These are phyloP conservation scores for Sapria himalayana DNA, from an alignment of 345 rosid genomes.

Conservation along the genomic window DNA sequence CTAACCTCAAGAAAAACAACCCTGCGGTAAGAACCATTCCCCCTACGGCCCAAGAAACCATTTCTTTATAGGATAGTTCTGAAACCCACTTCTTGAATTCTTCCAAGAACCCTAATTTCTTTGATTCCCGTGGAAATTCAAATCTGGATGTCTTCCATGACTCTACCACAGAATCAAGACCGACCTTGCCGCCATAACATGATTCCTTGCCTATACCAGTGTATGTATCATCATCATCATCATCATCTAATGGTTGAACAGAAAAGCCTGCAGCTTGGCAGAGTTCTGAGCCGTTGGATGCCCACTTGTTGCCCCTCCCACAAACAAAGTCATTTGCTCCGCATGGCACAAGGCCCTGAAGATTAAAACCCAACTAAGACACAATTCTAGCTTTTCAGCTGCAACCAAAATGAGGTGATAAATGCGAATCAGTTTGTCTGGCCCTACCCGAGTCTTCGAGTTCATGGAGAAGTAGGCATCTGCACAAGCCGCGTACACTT, in stretches of 20 bases:
- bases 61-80: slow-evolving; percentile 26
- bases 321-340: slow-evolving; percentile 63
- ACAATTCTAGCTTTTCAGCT: slow-evolving; percentile 5
- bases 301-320: slow-evolving; percentile 65
- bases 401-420: not conserved
- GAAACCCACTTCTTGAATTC: slow-evolving; percentile 31
- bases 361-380: slow-evolving; percentile 9
- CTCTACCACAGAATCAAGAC: slow-evolving; percentile 58
- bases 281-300: slow-evolving; percentile 64
- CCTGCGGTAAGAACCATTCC: slow-evolving; percentile 65
- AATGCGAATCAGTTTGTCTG: no score
- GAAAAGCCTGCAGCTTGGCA: slow-evolving; percentile 71
- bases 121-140: slow-evolving; percentile 16
- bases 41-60: slow-evolving; percentile 61
- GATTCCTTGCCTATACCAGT: slow-evolving; percentile 19
- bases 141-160: slow-evolving; percentile 38
- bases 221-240: no score
- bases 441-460: slow-evolving; percentile 35
- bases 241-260: slow-evolving; percentile 21
- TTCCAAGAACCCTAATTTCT: slow-evolving; percentile 11
- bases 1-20: slow-evolving; percentile 39
- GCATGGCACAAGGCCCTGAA: slow-evolving; percentile 59
- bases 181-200: slow-evolving; percentile 71
- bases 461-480: slow-evolving; percentile 78
- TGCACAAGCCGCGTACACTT: slow-evolving; percentile 56